Base-by-base conservation (phyloP, 2,329 filamentous ascomycete genomes). In the Fusarium pilosicola region DNA sequence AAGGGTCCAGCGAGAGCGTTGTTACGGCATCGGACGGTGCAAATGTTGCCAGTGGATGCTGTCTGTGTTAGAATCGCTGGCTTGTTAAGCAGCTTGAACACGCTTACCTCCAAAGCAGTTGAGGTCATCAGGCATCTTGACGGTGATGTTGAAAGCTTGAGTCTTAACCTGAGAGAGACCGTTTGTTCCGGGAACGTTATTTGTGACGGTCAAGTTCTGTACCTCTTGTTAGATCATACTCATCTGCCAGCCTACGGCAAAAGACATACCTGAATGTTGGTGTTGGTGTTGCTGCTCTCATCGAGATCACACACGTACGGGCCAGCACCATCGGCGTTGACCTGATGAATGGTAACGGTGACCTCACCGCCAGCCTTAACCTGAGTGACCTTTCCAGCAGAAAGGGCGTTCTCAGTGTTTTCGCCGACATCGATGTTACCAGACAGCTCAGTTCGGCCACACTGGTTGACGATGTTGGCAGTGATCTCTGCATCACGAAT, bases 311-410 rank as follows among this genome's bases (percentile, higher is more conserved):
- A 90, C 5, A 81, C 75, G 71, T 87, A 90, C 5, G 89, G 88
- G 0, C 88, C 91, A 67, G 88, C 90, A 65, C 91, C 91, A 74
- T 93, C 91, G 42, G 85, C 85, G 81, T 92, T 92, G 79, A 92
- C 89, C 80, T 92, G 90, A 82, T 92, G 90, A 15, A 92, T 83
- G 4, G 89, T 92, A 85, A 92, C 91, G 2, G 65, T 82, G 36
- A 90, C 44, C 44, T 82, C 68, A 42, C 81, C 82, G 36, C 88
- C 88, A 4, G 82, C 73, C 70, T 83, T 77, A 60, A 89, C 88
- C 63, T 85, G 80, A 4, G 88, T 89, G 8, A 90, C 85, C 8
- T 81, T 76, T 3, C 75, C 71, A 9, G 83, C 84, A 11, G 84
- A 80, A 6, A 90, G 71, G 10, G 86, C 86, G 64, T 86, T 85